Evolutionary conservation across 768 basidiomycete species (phyloP), one percentile per base, ranked within the genome.

Genomic region (Dendrothele bispora): DNA sequence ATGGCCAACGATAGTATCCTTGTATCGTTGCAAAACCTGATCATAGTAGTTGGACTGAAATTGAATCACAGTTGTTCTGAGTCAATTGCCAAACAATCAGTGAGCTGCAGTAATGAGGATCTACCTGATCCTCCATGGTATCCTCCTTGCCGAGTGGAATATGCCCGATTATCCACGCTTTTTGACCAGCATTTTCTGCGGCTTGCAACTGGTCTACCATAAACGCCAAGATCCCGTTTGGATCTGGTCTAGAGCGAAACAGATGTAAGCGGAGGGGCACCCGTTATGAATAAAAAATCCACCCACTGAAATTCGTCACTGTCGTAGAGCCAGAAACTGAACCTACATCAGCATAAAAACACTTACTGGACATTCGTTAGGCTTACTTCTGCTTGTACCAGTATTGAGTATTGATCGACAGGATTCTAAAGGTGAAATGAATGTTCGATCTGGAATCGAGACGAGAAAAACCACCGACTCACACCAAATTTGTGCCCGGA

Each of bases 191-290:
- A n/a, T 58, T 55, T 48, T 75, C 73, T 5, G 73, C 69, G 4
- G 57, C 57, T 40, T 72, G 68, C 3, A 75, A 61, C 42, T 69
- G 62, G 1, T 56, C 38, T 3, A 65, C 66, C 43, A 74, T 48
- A 60, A 72, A 75, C 0, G 63, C 60, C 10, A 75, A 48, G 44
- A 74, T 60, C 7, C 73, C 73, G 48, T 73, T 70, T 3, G 72
- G 72, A 47, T 75, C 73, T 7, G 63, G 18, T 4, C 20, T 7
- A 28, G 39, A 48, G 40, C 21, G 34, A 12, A 14, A n/a, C n/a
- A n/a, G n/a, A n/a, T n/a, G n/a, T n/a, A n/a, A n/a, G n/a, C n/a
- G n/a, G n/a, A n/a, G n/a, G n/a, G n/a, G n/a, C n/a, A n/a, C n/a
- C n/a, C n/a, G n/a, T n/a, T n/a, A n/a, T n/a, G n/a, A n/a, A 20